These are phyloP conservation scores for Phytophthora melonis DNA, from an alignment of 352 stramenopile genomes.

Conservation along the genomic window DNA sequence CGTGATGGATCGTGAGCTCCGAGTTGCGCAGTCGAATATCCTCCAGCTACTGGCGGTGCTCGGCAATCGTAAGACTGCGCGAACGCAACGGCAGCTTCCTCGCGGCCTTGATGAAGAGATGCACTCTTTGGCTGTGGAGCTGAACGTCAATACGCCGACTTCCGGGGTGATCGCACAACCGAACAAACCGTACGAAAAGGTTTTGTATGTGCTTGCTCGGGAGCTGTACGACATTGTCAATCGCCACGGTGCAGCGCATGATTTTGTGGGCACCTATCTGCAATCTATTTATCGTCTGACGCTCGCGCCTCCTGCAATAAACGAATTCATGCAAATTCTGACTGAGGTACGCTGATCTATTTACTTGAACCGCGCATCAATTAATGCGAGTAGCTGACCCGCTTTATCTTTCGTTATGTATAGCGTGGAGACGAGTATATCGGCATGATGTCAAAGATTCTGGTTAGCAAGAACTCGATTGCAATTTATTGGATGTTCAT, in stretches of 20 bases:
- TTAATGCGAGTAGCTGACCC: neutral
- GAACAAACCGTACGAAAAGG: conserved; percentile 85
- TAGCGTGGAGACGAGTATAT: conserved; percentile 84
- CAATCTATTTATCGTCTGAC: conserved; percentile 80
- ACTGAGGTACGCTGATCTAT: conserved; percentile 57
- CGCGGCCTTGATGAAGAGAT: conserved; percentile 78
- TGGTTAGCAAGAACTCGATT: conserved; percentile 61
- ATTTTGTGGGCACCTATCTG: conserved; percentile 79
- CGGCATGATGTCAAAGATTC: conserved; percentile 66
- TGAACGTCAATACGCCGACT: conserved; percentile 84
- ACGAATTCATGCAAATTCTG: conserved; percentile 80
- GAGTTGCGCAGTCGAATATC: conserved; percentile 69
- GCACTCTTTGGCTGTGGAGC: conserved; percentile 74
- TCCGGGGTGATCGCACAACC: conserved; percentile 75
- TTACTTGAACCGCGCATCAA: neutral
- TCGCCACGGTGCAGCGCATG: conserved; percentile 65
- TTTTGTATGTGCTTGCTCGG: conserved; percentile 64
- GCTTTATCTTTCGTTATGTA: neutral
- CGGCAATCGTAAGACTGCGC: conserved; percentile 70
- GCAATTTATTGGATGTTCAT: conserved; percentile 83
- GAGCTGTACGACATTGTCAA: conserved; percentile 78
- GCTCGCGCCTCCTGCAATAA: conserved; percentile 69
- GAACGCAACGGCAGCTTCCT: conserved; percentile 68
- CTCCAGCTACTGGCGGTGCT: conserved; percentile 66
- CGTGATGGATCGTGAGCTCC: conserved; percentile 75